phyloP scores from a whole-genome alignment of 2,329 filamentous ascomycete genomes.

The Colletotrichum sp. region DNA sequence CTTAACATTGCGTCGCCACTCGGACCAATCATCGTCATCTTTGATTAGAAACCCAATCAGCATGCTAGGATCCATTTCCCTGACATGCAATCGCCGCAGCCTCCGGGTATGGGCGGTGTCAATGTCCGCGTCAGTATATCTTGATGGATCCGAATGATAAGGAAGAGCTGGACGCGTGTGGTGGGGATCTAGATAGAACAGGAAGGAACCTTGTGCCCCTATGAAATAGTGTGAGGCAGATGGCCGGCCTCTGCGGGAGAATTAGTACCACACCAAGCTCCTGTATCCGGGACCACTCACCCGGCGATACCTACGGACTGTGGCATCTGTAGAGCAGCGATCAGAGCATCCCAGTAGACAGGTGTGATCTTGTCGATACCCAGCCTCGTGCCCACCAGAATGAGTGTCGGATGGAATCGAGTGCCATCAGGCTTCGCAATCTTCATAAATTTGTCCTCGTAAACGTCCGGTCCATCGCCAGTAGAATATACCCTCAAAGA shows the following conservation, averaged over 20 bases:
- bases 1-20: conserved; percentile 79
- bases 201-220: conserved; percentile 69
- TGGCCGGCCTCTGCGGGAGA: conserved; percentile 74
- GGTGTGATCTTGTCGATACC: conserved; percentile 95
- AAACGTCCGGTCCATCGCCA: conserved; percentile 89
- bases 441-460: conserved; percentile 85
- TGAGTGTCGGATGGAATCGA: conserved; percentile 80
- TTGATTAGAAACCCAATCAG: conserved; percentile 89
- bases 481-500: conserved; percentile 85
- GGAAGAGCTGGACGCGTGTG: conserved; percentile 79
- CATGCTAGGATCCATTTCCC: conserved; percentile 98
- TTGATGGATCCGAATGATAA: conserved; percentile 58
- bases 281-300: conserved; percentile 52
- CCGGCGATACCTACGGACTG: conserved; percentile 97
- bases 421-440: conserved; percentile 72
- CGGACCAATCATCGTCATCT: conserved; percentile 80
- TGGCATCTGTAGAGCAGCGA: conserved; percentile 80
- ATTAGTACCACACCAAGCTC: background rate
- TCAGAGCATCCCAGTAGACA: conserved; percentile 94
- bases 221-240: conserved; percentile 78
- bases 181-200: conserved; percentile 97
- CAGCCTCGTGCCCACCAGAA: conserved; percentile 86
- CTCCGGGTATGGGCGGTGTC: conserved; percentile 87
- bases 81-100: conserved; percentile 80
- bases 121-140: conserved; percentile 75